Evolutionary conservation across 208 protist genomes (phyloP), one percentile per base, ranked within the genome.

Genomic region (Leptomonas pyrrhocoris): DNA sequence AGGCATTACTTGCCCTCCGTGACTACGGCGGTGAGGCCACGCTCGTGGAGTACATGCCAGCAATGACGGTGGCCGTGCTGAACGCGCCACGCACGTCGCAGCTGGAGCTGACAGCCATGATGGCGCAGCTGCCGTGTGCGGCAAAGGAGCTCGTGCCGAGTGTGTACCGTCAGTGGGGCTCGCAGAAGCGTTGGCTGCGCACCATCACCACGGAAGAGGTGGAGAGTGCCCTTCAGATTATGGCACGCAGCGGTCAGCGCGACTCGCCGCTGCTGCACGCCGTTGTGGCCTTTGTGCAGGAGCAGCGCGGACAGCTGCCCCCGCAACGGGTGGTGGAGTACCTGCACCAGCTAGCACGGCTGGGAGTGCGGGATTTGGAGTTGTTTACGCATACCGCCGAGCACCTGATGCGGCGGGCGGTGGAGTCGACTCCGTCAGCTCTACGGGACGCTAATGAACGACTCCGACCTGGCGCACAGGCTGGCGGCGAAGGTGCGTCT

Each of bases 291-390:
- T 88, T 79, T 62, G 76, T 91, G 46, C 83, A 65, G 28, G 55
- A 64, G 34, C 81, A 88, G 42, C 74, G 60, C 28, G 55, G 54
- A 21, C 73, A 76, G 27, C 83, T 95, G 36, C 72, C 80, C 21
- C 71, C 81, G 27, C 53, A 77, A 2, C 79, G 88, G 1, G 60
- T 92, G 13, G 83, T 88, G 12, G 71, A 82, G 30, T 78, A 85
- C 60, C 60, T 92, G 42, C 70, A 88, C 34, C 77, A 76, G 23
- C 83, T 93, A 18, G 88, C 80, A 0, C 77, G 60, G 25, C 68
- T 96, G 0, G 85, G 87, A 3, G 85, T 90, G 31, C 84, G 79
- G 23, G 86, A 96, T 40, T 63, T 96, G 36, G 88, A 94, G 68
- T 83, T 94, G 53, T 93, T 84, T 55, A 83, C 83, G 13, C 46